Evolutionary conservation across 1,139 yeast species (phyloP), one percentile per base, ranked within the genome.

Genomic region (Pneumocystis murina): DNA sequence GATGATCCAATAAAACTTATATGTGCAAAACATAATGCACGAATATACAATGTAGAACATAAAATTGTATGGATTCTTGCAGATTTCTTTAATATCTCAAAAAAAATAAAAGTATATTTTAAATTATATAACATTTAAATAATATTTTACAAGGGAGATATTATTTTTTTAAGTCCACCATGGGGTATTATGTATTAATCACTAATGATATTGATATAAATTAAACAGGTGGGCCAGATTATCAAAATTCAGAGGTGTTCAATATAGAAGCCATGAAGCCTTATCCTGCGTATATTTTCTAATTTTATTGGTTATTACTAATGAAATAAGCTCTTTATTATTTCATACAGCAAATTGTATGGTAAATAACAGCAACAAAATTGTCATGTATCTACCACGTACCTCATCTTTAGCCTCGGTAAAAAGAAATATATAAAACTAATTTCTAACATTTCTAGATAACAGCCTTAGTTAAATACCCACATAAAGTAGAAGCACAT

Each of bases 1-100:
- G 77, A 79, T 61, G 84, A 84, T 65, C 74, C 78, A 35, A 80
- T 79, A 36, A 87, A 87, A 68, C 72, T 85, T 41, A 77, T 79
- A 65, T 87, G 95, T 71, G 85, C 96, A 0, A 73, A 74, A 59
- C 83, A 85, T 71, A 92, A 92, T 70, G 81, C 90, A n/a, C 71
- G 72, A n/a, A 79, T 89, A 0, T 92, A 92, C 74, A 82, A 79
- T 0, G 87, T 83, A 0, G 73, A 70, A 3, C 80, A 79, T 38
- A 77, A 78, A 35, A 75, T 86, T 67, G 81, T 82, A 69, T 77
- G 73, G 60, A 57, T 66, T 71, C 71, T 69, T 20, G 86, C 84
- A 0, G 87, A 85, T 67, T 87, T 91, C 87, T 66, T 28, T n/a
- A 20, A 39, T 54, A 62, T 20, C 24, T 38, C 58, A 12, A 33